Conservation (phyloP, 176 grass and related monocot genomes). For the Zizania latifolia region DNA sequence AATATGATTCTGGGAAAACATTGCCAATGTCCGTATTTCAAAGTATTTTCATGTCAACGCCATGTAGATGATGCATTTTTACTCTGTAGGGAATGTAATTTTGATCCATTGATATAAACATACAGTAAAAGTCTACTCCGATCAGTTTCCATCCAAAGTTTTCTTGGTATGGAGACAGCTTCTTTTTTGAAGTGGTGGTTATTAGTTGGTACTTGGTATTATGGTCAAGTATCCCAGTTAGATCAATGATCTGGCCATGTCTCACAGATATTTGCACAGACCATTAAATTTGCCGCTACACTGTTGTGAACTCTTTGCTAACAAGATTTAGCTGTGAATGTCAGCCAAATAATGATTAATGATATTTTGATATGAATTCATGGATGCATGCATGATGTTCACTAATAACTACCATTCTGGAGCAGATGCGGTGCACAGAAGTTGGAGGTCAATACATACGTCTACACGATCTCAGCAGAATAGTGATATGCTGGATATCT, state of each 20-base stretch:
- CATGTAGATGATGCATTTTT: neutral
- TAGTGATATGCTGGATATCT: constrained; percentile 45
- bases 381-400: neutral
- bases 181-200: constrained; percentile 1
- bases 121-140: neutral
- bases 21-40: neutral
- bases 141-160: neutral
- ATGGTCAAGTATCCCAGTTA: neutral
- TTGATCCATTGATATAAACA: neutral
- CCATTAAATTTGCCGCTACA: neutral
- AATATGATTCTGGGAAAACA: constrained; percentile 3
- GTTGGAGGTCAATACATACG: constrained; percentile 40
- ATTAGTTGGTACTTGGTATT: constrained; percentile 1
- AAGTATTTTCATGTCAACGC: neutral
- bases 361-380: neutral
- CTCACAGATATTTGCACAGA: neutral
- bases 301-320: neutral
- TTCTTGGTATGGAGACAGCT: neutral
- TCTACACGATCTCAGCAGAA: constrained; percentile 31
- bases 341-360: neutral
- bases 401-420: constrained; percentile 4
- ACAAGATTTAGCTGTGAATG: neutral
- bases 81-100: neutral
- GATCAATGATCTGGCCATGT: neutral
- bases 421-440: constrained; percentile 39